Conservation (phyloP, 148 eudicot species). For the Arbutus unedo region DNA sequence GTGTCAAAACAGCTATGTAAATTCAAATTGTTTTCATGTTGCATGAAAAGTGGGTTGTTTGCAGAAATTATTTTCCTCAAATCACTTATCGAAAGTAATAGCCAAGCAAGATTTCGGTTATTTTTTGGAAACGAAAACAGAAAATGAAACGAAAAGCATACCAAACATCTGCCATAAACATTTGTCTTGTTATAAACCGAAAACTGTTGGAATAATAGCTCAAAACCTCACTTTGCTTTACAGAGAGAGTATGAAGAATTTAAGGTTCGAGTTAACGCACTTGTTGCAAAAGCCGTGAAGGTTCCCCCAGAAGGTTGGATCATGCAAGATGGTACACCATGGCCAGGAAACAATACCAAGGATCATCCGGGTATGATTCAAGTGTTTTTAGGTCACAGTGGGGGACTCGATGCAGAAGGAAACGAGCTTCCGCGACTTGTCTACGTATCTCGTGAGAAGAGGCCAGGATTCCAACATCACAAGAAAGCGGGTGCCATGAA, state of each 20-base stretch:
- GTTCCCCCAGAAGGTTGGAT: constrained; percentile 97
- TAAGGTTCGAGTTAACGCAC: constrained; percentile 81
- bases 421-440: constrained; percentile 97
- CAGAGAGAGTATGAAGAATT: constrained; percentile 99
- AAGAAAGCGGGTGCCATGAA: constrained; percentile 99
- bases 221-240: constrained; percentile 6
- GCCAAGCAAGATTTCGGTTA: not conserved
- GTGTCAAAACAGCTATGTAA: not conserved
- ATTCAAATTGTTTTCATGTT: not conserved
- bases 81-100: not conserved
- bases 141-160: not conserved
- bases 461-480: constrained; percentile 99
- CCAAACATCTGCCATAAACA: not conserved
- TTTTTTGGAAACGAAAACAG: not conserved
- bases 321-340: constrained; percentile 99
- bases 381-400: constrained; percentile 94
- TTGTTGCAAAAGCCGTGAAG: constrained; percentile 85
- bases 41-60: not conserved
- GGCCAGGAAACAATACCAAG: constrained; percentile 97
- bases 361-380: constrained; percentile 99
- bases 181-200: not conserved
- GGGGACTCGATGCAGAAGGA: constrained; percentile 91
- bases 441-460: constrained; percentile 96
- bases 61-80: not conserved
- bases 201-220: not conserved